Evolutionary conservation across 305 asterid species (phyloP).

Genomic region (Fraxinus angustifolia): DNA sequence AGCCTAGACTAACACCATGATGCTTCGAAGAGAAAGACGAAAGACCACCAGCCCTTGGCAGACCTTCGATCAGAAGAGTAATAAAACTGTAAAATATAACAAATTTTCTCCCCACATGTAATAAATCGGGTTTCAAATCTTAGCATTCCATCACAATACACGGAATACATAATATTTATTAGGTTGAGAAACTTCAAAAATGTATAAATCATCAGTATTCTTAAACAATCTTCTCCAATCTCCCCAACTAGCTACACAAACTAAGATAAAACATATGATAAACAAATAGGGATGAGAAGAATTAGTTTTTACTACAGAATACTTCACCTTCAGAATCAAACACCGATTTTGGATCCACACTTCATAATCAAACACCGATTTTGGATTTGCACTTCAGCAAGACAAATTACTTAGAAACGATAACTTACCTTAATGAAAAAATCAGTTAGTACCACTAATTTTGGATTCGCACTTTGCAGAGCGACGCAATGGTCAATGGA

Average conservation of each 20-base stretch:
- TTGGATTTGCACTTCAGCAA: too few relatives aligned
- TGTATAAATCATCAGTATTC: constrained; percentile 8
- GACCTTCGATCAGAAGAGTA: background rate
- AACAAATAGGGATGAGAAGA: background rate
- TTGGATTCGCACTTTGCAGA: too few relatives aligned
- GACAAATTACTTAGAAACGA: too few relatives aligned
- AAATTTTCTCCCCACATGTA: background rate
- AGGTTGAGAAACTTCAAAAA: constrained; percentile 1
- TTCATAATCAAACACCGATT: too few relatives aligned
- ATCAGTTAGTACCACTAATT: too few relatives aligned
- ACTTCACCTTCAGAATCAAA: too few relatives aligned
- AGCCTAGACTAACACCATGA: background rate
- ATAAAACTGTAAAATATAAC: background rate
- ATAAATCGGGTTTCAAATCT: background rate
- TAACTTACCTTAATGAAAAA: too few relatives aligned
- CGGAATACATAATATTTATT: background rate
- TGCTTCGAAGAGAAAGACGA: background rate
- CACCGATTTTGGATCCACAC: too few relatives aligned
- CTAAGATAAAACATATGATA: constrained; percentile 16
- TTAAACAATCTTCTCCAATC: constrained; percentile 21
- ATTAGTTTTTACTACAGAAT: too few relatives aligned
- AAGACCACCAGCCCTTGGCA: background rate
- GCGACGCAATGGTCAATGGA: too few relatives aligned
- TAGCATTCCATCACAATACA: background rate
- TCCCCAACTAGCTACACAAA: constrained; percentile 15